phyloP scores from a whole-genome alignment of 345 rosid species.

The Litchi chinensis region DNA sequence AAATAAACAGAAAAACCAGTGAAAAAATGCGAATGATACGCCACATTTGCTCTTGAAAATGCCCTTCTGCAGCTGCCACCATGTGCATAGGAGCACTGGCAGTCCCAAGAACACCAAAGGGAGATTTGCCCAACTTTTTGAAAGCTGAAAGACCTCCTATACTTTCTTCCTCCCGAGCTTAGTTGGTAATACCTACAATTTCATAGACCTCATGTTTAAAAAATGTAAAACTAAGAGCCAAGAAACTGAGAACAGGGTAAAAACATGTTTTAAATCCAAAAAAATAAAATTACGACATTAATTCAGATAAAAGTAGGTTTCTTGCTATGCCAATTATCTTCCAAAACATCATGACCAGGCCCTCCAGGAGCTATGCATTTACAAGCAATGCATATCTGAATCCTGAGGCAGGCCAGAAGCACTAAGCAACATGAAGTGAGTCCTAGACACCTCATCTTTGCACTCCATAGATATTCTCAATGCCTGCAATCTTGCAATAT shows the following conservation, averaged over 20 bases:
- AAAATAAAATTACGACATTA: neutral
- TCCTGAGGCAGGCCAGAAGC: neutral
- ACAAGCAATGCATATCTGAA: neutral
- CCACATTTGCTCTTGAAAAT: conserved; percentile 92
- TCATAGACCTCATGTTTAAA: neutral
- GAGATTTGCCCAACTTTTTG: conserved; percentile 64
- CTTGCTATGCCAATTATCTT: neutral
- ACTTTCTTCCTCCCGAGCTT: conserved; percentile 57
- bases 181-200: conserved; percentile 54
- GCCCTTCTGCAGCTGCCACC: conserved; percentile 74
- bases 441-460: neutral
- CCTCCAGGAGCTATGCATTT: neutral
- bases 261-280: neutral
- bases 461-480: neutral
- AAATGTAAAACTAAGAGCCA: neutral
- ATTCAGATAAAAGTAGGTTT: neutral
- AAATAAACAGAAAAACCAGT: conserved; percentile 75
- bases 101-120: conserved; percentile 69
- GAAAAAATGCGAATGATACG: conserved; percentile 77
- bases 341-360: neutral
- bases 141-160: conserved; percentile 65
- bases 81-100: conserved; percentile 84
- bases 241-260: neutral
- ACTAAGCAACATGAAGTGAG: neutral
- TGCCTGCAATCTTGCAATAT: neutral